Conservation (phyloP, 345 rosid genomes). For the Gossypium bickii region DNA sequence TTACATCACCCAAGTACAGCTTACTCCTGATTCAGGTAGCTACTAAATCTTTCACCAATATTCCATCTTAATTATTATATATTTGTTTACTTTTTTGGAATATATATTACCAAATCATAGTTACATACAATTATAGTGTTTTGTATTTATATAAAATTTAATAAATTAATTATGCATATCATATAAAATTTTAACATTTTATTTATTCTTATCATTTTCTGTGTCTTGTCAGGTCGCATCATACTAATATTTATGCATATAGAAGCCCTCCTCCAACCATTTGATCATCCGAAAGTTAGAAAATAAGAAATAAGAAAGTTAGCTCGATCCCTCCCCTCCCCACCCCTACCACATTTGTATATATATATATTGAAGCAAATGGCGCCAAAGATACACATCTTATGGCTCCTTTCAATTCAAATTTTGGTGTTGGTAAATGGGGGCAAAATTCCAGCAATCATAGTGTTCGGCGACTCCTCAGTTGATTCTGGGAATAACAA, state of each 20-base stretch:
- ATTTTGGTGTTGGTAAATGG: background rate
- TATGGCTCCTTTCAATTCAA: background rate
- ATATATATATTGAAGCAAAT: background rate
- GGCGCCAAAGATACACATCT: background rate
- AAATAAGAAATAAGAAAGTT: background rate
- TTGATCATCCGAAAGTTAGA: background rate
- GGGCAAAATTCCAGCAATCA: slow-evolving; percentile 41
- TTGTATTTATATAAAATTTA: too few species aligned
- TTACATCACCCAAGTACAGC: background rate
- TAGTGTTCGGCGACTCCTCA: slow-evolving; percentile 58
- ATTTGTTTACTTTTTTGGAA: too few species aligned
- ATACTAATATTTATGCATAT: background rate
- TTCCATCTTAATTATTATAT: too few species aligned
- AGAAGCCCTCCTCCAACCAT: background rate
- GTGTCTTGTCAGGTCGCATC: background rate
- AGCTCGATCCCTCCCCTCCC: background rate
- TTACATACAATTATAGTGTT: too few species aligned
- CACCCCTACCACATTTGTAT: background rate
- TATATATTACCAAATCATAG: too few species aligned
- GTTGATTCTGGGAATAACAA: slow-evolving; percentile 65
- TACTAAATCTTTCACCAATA: background rate
- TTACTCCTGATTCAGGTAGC: background rate
- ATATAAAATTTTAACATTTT: too few species aligned
- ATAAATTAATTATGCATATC: too few species aligned
- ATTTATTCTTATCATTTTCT: too few species aligned